Evolutionary conservation across 202 grass and related monocot species (phyloP), one percentile per base, ranked within the genome.

Genomic region (Setaria italica): DNA sequence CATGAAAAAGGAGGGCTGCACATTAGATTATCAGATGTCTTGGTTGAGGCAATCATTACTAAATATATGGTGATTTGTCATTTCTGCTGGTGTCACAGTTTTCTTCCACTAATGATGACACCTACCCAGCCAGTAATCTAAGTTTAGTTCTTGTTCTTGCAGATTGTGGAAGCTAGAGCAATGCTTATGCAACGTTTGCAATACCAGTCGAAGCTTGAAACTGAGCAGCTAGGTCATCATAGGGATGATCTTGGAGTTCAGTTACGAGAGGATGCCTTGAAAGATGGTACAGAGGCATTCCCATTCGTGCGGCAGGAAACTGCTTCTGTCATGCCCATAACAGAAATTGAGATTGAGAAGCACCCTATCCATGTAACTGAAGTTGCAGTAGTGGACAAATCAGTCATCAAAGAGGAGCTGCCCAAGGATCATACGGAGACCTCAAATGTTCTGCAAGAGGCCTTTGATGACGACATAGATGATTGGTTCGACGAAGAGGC

Each of bases 111-210:
- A 47, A 70, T 71, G 13, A 11, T 17, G 47, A 67, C 19, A 47
- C 21, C 77, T 56, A 29, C 32, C 56, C 41, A 58, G 15, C 58
- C 42, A n/a, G 16, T 67, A 80, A 73, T 59, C 66, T 83, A 86
- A 88, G 21, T 6, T 62, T 7, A 50, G 11, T 76, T 60, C 54
- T 85, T 77, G 37, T 83, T 87, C 43, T 76, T 88, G 77, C 90
- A 99, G 92, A 96, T 99, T 83, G 93, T 96, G 76, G 97, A 99
- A 85, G 97, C 93, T 85, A 92, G 97, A 87, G 87, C 82, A 39
- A 91, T 99, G 97, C 87, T 99, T 84, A 89, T 95, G 90, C 91
- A 94, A 58, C 57, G 75, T 29, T 78, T 94, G 74, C 92, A 99
- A 71, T 84, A 80, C 75, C 86, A 88, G 81, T 85, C 84, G 47